Base-by-base conservation (phyloP, 176 grass and related monocot species). In the Phragmites australis region DNA sequence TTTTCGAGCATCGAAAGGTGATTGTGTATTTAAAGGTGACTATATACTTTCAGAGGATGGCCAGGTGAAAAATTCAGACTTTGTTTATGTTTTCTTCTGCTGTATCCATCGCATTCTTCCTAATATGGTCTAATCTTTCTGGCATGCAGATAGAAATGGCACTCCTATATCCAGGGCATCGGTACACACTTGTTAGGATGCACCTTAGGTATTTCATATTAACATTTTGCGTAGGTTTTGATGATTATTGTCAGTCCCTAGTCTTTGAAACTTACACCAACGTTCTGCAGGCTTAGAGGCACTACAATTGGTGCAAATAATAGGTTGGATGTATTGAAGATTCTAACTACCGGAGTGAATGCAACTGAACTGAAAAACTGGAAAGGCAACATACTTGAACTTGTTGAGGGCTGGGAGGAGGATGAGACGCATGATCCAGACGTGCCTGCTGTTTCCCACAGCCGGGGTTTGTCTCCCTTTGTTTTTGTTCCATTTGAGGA, bases 401-500 rank as follows among this genome's bases (percentile, higher is more conserved):
- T 94, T 27, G 86, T 98, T 9, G 77, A 90, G 47, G 88, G 90
- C 80, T 98, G 92, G 95, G 88, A 91, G 48, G 95, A 98, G 81
- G 56, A 91, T 83, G 95, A 98, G 86, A 94, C 95, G 0, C 95
- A 98, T 44, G 90, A 98, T 26, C 92, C 95, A 29, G 88, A 98
- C 10, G 92, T 94, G 29, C 95, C 95, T 80, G 95, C 90, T 51
- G 82, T 98, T 81, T 89, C 92, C 16, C 95, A 98, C 59, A 89
- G 77, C 32, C 86, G 95, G 80, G 95, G 95, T 70, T 91, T 93
- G 73, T 87, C 87, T 6, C 81, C 95, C 30, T 98, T 94, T 73
- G 95, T 98, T 49, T 94, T 94, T 87, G 88, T 98, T 80, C 92
- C 90, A 47, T 98, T 93, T 75, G 95, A 94, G 69, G 95, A 98